phyloP scores from a whole-genome alignment of 805 yeast genomes.

The Metschnikowia kofuensis region DNA sequence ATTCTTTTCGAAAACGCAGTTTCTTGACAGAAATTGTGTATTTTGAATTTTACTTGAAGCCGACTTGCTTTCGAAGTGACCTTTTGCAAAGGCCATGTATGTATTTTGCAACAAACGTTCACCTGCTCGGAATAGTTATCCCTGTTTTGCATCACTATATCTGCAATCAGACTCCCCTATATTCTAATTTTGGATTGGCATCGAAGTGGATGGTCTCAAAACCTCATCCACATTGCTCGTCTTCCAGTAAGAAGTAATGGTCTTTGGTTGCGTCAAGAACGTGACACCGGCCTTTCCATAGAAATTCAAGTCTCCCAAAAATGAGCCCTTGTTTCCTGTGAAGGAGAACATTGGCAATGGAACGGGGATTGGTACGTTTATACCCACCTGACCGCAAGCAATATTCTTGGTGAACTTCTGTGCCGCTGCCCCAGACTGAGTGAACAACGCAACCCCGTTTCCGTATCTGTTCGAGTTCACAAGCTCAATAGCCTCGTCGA shows the following conservation, averaged over 20 bases:
- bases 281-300: constrained; percentile 75
- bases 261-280: constrained; percentile 72
- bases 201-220: constrained; percentile 55
- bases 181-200: constrained; percentile 58
- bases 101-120: too few species aligned
- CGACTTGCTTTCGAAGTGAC: too few species aligned
- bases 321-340: constrained; percentile 73
- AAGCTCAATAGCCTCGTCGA: constrained; percentile 65
- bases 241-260: constrained; percentile 69
- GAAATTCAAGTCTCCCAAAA: constrained; percentile 76
- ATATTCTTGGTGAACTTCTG: constrained; percentile 66
- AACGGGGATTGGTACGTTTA: constrained; percentile 77
- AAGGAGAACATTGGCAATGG: constrained; percentile 80
- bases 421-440: constrained; percentile 66
- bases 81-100: too few species aligned
- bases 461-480: constrained; percentile 61
- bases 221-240: constrained; percentile 46
- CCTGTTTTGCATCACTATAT: neutral
- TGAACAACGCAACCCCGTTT: constrained; percentile 69
- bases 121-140: too few species aligned
- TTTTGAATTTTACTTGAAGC: too few species aligned
- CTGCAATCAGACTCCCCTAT: neutral
- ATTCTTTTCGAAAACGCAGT: too few species aligned
- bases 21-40: too few species aligned
- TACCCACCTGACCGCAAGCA: constrained; percentile 75